Conservation (phyloP, 257 asterid species). For the Cinchona pubescens region DNA sequence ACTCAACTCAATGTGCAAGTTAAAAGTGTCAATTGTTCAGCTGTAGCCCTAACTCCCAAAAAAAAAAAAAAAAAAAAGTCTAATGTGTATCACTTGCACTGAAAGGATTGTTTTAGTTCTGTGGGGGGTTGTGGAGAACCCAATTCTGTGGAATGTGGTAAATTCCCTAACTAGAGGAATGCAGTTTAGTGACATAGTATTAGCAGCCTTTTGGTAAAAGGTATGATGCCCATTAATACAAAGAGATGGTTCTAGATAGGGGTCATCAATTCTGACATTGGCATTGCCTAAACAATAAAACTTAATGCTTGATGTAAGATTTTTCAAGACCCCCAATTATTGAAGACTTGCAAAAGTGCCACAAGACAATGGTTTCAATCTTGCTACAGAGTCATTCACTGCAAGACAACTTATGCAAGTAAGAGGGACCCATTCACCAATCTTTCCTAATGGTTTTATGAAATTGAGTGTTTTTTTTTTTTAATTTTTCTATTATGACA, state of each 20-base stretch:
- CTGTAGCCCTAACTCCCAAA: too few species aligned
- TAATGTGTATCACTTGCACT: too few species aligned
- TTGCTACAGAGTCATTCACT: neutral
- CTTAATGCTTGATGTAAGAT: neutral
- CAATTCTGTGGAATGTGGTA: too few species aligned
- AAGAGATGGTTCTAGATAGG: neutral
- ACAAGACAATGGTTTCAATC: neutral
- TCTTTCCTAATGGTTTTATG: too few species aligned
- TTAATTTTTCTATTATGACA: too few species aligned
- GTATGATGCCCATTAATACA: neutral
- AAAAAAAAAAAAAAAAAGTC: too few species aligned
- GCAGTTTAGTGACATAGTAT: neutral
- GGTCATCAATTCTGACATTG: neutral
- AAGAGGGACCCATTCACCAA: slow-evolving; percentile 9
- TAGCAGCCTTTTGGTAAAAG: neutral
- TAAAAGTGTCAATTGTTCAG: too few species aligned
- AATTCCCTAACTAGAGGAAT: neutral
- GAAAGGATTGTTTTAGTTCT: too few species aligned
- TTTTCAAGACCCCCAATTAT: neutral
- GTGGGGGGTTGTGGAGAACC: too few species aligned
- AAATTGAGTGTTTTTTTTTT: too few species aligned
- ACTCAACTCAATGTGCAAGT: too few species aligned
- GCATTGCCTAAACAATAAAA: neutral
- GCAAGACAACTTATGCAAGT: neutral
- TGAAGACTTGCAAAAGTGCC: neutral